Evolutionary conservation across 2,329 filamentous ascomycete genomes (phyloP), one percentile per base, ranked within the genome.

Genomic region (Ophiosphaerella korrae): DNA sequence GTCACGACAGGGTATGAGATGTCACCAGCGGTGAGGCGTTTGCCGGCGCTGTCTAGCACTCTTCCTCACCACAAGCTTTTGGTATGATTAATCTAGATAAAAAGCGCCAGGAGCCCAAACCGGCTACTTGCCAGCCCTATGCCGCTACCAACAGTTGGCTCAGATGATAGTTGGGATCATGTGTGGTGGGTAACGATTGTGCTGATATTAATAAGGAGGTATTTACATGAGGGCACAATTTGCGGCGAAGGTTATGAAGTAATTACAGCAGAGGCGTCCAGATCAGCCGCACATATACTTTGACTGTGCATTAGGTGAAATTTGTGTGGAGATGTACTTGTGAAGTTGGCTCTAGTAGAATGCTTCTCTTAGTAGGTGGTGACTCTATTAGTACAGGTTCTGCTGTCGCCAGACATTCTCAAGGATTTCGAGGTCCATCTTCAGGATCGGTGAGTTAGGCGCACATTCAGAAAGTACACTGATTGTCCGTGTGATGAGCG

Each of bases 401-500:
- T 35, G 33, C 12, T 38, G 36, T 26, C 21, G 42, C 37, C 48
- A 43, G 35, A 58, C 42, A 39, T 79, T 75, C 38, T 77, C 75
- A 11, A 96, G 79, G 50, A 96, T 93, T 44, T 82, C 80, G 67
- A 87, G 83, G 70, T 96, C 90, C 33, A 83, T 82, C 37, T 76
- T 74, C 7, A 96, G 82, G 5, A 89, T 87, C 42, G 89, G 90
- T 0, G 88, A 88, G 24, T 26, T 26, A 26, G 24, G 82, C 21
- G 84, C 80, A 29, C 88, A 85, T 45, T 86, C 78, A 36, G 81
- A 75, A 46, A 96, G 80, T 70, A 96, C 93, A 2, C 73, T 72
- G 57, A 96, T 90, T 0, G 92, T 96, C 35, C 53, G 45, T 36
- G 21, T 45, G 36, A 54, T 53, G 14, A 60, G 38, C 8, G 18